A percentile compares a stretch with the other conserved stretches of the same genome.
phyloP scores from a whole-genome alignment of 192 early-diverging fungal species.

The Rhizophagus clarus region DNA sequence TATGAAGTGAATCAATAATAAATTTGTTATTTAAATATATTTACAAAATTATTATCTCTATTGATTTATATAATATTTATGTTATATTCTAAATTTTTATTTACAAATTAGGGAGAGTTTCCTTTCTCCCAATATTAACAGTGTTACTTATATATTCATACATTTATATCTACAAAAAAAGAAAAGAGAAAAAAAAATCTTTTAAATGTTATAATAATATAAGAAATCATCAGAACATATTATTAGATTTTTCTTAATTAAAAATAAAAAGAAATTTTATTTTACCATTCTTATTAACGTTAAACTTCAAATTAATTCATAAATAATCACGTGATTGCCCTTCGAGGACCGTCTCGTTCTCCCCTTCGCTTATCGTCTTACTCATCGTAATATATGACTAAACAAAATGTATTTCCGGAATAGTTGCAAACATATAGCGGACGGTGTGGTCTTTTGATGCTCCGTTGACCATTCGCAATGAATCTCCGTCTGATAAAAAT shows the following conservation, averaged over 20 bases:
- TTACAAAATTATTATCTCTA: background rate
- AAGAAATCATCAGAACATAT: too few relatives aligned
- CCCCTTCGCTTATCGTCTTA: background rate
- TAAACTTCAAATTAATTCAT: too few relatives aligned
- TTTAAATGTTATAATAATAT: too few relatives aligned
- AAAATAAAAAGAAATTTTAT: too few relatives aligned
- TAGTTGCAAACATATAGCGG: background rate
- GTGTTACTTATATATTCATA: background rate
- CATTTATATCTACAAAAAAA: too few relatives aligned
- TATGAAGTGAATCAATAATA: background rate
- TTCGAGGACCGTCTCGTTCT: too few relatives aligned
- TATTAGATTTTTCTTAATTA: too few relatives aligned
- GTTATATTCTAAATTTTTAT: background rate
- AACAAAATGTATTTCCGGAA: background rate
- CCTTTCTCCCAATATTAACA: background rate
- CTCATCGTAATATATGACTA: background rate
- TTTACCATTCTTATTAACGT: too few relatives aligned
- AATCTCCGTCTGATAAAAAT: background rate
- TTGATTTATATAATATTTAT: background rate
- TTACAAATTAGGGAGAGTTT: background rate
- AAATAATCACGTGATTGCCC: too few relatives aligned
- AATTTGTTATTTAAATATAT: background rate
- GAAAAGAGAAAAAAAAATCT: too few relatives aligned
- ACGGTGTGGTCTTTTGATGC: background rate
- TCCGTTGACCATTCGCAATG: background rate